A percentile compares a stretch with the other conserved stretches of the same genome.
These are phyloP conservation scores for Sanghuangporus weigelae DNA, from an alignment of 1,284 basidiomycete genomes.

Conservation along the genomic window DNA sequence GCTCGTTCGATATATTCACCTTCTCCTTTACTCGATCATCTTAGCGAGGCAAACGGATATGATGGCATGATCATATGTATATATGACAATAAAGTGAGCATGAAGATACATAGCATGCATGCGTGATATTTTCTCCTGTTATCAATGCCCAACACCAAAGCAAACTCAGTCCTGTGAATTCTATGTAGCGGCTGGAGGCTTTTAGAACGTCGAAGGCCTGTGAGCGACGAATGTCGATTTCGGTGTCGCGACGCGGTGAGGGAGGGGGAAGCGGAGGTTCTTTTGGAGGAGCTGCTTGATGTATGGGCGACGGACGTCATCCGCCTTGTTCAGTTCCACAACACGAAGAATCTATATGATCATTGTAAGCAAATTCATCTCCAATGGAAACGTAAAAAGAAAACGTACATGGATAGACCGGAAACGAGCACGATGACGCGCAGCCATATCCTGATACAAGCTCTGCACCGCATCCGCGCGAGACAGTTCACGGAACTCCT, in stretches of 20 bases:
- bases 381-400: conserved; percentile 15
- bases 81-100: background rate
- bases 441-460: conserved; percentile 99
- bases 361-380: background rate
- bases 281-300: conserved; percentile 94
- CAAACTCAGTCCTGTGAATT: background rate
- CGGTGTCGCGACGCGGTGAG: conserved; percentile 79
- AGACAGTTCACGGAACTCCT: conserved; percentile 96
- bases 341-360: conserved; percentile 79
- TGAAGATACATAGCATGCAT: conserved; percentile 10
- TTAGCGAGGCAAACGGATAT: background rate
- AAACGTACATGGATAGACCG: conserved; percentile 88
- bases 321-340: conserved; percentile 88
- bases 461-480: conserved; percentile 95
- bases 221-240: conserved; percentile 70
- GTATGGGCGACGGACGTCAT: conserved; percentile 92
- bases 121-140: conserved; percentile 4
- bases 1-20: background rate
- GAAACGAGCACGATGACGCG: conserved; percentile 98
- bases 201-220: conserved; percentile 66
- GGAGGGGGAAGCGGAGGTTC: conserved; percentile 95
- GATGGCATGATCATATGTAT: conserved; percentile 10
- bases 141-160: background rate
- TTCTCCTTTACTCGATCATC: background rate
- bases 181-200: background rate